Conservation (phyloP, 805 yeast species). For the Komagataella pastoris region DNA sequence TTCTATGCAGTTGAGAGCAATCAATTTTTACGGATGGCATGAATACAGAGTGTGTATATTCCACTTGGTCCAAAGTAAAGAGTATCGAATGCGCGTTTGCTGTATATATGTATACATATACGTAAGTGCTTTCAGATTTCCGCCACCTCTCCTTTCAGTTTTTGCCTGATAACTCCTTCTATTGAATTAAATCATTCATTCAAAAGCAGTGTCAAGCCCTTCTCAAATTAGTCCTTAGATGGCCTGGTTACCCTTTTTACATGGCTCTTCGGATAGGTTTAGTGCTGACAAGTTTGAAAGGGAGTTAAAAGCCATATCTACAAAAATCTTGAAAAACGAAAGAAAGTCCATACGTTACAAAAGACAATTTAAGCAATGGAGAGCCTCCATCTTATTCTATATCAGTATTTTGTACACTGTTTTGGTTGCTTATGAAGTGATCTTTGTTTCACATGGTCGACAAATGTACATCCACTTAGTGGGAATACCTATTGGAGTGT, state of each 20-base stretch:
- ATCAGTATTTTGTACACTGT: conserved; percentile 9
- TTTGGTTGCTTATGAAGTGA: conserved; percentile 10
- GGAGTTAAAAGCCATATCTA: conserved; percentile 23
- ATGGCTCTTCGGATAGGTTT: conserved; percentile 17
- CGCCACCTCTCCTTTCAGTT: not conserved
- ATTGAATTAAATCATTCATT: not conserved
- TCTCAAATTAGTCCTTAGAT: not conserved
- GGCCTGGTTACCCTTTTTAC: conserved; percentile 10
- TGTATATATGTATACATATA: no score
- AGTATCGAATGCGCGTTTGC: not conserved
- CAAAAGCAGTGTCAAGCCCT: not conserved
- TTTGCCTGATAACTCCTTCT: not conserved
- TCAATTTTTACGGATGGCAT: conserved; percentile 13
- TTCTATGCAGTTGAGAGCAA: conserved; percentile 7
- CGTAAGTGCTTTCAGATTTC: not conserved
- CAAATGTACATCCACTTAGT: conserved; percentile 1
- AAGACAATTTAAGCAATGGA: conserved; percentile 7
- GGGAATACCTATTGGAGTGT: conserved; percentile 7
- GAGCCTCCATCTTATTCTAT: conserved; percentile 8
- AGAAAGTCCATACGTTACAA: conserved; percentile 8
- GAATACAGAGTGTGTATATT: not conserved
- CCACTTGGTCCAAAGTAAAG: not conserved
- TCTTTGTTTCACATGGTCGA: not conserved
- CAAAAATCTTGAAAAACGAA: conserved; percentile 16
- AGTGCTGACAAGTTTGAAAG: conserved; percentile 30